Conservation (phyloP, 164 flowering plant genomes). For the Chimonanthus praecox region DNA sequence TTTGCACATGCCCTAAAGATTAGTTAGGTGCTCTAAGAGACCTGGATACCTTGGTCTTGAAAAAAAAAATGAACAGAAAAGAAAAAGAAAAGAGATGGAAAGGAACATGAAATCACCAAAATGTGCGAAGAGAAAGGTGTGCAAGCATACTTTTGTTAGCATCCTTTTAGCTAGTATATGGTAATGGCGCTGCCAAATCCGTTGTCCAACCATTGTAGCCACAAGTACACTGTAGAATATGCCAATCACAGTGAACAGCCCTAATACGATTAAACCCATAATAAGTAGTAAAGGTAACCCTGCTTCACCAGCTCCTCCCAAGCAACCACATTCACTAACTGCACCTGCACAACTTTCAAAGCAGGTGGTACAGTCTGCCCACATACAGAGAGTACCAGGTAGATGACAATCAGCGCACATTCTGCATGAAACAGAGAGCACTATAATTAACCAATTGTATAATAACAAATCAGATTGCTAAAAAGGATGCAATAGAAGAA, state of each 20-base stretch:
- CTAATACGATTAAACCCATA: slow-evolving; percentile 78
- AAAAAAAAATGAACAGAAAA: background rate
- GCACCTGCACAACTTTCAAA: slow-evolving; percentile 85
- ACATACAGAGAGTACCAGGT: slow-evolving; percentile 95
- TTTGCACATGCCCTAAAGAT: too few relatives aligned
- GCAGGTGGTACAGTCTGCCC: slow-evolving; percentile 96
- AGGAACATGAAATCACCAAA: background rate
- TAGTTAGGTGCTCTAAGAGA: too few relatives aligned
- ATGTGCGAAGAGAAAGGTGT: background rate
- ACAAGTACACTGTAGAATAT: slow-evolving; percentile 96
- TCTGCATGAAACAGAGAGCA: slow-evolving; percentile 36
- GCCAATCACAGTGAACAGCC: slow-evolving; percentile 87
- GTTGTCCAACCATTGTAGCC: slow-evolving; percentile 98
- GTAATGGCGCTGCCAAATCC: slow-evolving; percentile 99
- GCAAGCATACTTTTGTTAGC: slow-evolving; percentile 68
- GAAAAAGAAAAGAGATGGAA: background rate
- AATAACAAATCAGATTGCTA: background rate
- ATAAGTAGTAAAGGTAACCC: slow-evolving; percentile 81
- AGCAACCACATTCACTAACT: slow-evolving; percentile 84
- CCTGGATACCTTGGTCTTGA: too few relatives aligned
- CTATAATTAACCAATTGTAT: background rate
- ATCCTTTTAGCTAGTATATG: slow-evolving; percentile 96
- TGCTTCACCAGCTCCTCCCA: slow-evolving; percentile 97
- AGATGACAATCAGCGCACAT: slow-evolving; percentile 95
- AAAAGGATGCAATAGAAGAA: too few relatives aligned